These are phyloP conservation scores for Plectosphaerella cucumerina DNA, from an alignment of 2,329 filamentous ascomycete species.

Conservation along the genomic window DNA sequence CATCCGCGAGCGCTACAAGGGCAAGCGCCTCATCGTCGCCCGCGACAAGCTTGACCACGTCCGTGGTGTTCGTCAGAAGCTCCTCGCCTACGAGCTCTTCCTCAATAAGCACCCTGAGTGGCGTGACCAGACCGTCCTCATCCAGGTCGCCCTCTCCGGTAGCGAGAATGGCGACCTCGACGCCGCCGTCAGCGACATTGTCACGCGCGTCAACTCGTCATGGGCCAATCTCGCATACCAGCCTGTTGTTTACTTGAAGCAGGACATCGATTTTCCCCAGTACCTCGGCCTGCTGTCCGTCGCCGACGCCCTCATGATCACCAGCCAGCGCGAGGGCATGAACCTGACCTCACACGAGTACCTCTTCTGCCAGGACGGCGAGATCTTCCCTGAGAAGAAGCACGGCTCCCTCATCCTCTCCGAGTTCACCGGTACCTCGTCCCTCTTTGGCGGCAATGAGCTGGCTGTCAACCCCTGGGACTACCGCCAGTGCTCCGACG, in stretches of 20 bases:
- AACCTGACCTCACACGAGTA: constrained; percentile 95
- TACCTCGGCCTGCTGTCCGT: constrained; percentile 89
- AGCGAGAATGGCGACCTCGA: constrained; percentile 86
- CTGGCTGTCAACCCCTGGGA: constrained; percentile 94
- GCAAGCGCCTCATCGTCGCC: constrained; percentile 86
- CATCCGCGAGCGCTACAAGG: constrained; percentile 78
- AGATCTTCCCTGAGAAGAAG: constrained; percentile 64
- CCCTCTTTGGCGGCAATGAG: constrained; percentile 75
- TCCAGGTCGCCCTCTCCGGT: constrained; percentile 89
- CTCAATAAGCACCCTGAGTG: constrained; percentile 90
- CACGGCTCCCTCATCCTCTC: constrained; percentile 87
- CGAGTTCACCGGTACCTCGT: constrained; percentile 90
- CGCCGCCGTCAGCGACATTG: constrained; percentile 86
- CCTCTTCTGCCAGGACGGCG: constrained; percentile 86
- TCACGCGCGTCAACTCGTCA: constrained; percentile 86
- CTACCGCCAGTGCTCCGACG: constrained; percentile 80
- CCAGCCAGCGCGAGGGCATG: constrained; percentile 94
- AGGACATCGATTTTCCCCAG: constrained; percentile 89
- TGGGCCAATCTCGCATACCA: constrained; percentile 91
- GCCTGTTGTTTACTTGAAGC: constrained; percentile 88
- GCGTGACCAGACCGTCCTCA: constrained; percentile 81
- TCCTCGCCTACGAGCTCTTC: constrained; percentile 88
- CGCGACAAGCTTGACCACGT: constrained; percentile 93
- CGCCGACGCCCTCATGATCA: constrained; percentile 90
- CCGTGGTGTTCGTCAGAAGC: constrained; percentile 87